Evolutionary conservation across 257 asterid species (phyloP), one percentile per base, ranked within the genome.

Genomic region (Fraxinus excelsior): DNA sequence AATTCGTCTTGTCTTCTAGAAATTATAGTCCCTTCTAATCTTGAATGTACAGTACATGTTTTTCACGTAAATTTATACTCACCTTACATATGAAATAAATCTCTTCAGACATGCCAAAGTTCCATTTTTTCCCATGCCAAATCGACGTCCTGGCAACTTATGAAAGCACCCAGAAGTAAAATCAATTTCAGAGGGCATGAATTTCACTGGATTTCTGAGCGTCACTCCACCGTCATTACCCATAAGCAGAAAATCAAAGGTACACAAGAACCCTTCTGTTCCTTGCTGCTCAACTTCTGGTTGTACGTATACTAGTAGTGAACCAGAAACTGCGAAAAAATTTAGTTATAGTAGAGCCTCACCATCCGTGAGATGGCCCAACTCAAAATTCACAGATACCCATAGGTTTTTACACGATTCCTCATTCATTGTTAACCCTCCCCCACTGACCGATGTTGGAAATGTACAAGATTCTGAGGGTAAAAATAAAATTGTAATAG

Each of bases 351-450:
- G 91, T 23, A 89, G 97, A 89, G 97, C 99, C 72, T 89, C 93
- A 40, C 98, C 99, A 2, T 83, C 97, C 18, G 88, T 89, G 19
- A 93, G 99, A 84, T 95, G 98, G 98, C 98, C 99, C 69, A 96
- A 93, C 90, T 85, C 91, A 84, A 89, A 86, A 80, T 87, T 90
- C 78, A 64, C 53, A 0, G 96, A 89, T 28, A 78, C 81, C 71
- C 87, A 77, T 2, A 46, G 76, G 38, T 49, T 1, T 66, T 74
- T 88, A 5, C 83, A 53, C 25, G 77, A 32, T 12, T 40, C 80
- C 72, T 75, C 64, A 3, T 82, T 81, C 79, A 58, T 78, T 10
- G 42, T 76, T 51, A 70, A 74, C 51, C 73, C 78, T 29, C 68
- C 83, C 7, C 69, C 76, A 53, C 37, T 32, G 8, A 32, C 44